Base-by-base conservation (phyloP, 2,329 filamentous ascomycete species). In the Aureobasidium musti region DNA sequence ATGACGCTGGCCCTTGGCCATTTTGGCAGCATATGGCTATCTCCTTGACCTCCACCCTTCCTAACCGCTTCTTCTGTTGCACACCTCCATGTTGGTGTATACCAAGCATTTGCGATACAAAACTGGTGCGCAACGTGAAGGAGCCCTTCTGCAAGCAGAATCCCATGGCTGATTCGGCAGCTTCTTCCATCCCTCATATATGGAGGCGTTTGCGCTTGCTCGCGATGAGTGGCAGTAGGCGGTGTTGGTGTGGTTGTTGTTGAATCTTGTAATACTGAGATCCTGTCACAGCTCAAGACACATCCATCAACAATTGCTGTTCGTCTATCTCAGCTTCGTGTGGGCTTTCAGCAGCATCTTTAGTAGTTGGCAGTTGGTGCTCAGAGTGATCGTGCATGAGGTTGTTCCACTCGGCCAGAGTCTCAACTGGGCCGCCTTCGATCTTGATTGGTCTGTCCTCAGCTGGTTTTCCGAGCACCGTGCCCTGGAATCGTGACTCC, bases 401-500 rank as follows among this genome's bases (percentile, higher is more conserved):
- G 26, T 73, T 72, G 53, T 69, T 79, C 90, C 91, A 94, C 66
- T 88, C 87, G 53, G 84, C 81, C 53, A 94, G 84, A 67, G 84
- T 90, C 60, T 86, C 84, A 7, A 84, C 84, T 39, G 86, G 82
- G 23, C 91, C 91, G 50, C 93, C 93, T 75, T 96, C 92, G 61
- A 96, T 89, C 61, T 88, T 82, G 33, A 97, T 81, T 8, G 89
- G 85, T 73, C 86, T 87, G 66, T 88, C 85, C 71, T 96, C 91
- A 57, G 84, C 84, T 52, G 84, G 82, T 70, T 88, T 88, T 4
- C 94, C 94, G 13, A 98, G 82, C 0, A 95, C 85, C 0, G 94
- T 97, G 35, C 91, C 92, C 71, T 89, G 87, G 76, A 92, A 96
- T 73, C 94, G 89, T 11, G 89, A 89, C 74, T 96, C 92, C 73